These are phyloP conservation scores for Hemileia vastatrix DNA, from an alignment of 1,284 basidiomycete genomes.

Conservation along the genomic window DNA sequence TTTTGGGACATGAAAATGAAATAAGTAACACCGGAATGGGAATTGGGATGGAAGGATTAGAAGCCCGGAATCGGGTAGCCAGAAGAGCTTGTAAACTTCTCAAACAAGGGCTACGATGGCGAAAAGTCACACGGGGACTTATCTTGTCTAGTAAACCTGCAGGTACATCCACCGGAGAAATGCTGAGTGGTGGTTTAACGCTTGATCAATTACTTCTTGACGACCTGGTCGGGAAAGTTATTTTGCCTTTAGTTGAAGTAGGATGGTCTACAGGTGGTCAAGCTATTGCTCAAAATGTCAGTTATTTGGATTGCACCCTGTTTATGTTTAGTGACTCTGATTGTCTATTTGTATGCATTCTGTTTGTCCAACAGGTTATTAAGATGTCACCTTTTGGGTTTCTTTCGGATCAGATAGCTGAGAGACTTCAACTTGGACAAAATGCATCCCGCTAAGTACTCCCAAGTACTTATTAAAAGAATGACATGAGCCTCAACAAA, in stretches of 20 bases:
- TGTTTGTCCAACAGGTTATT: not conserved
- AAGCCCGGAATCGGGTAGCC: slow-evolving; percentile 16
- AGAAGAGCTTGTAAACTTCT: slow-evolving; percentile 13
- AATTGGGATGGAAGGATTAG: slow-evolving; percentile 21
- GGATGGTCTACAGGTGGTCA: slow-evolving; percentile 84
- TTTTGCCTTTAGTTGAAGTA: slow-evolving; percentile 60
- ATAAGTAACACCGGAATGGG: slow-evolving; percentile 4
- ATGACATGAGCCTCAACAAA: too few relatives aligned
- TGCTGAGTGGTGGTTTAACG: not conserved
- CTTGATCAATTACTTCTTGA: slow-evolving; percentile 47
- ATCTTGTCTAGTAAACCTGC: not conserved
- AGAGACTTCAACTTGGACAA: not conserved
- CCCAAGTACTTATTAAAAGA: too few relatives aligned
- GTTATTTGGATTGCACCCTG: slow-evolving; percentile 20
- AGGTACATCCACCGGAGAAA: not conserved
- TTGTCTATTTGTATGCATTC: not conserved
- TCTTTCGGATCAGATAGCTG: not conserved
- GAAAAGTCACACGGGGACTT: not conserved
- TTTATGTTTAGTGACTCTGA: not conserved
- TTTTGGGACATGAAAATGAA: slow-evolving; percentile 7
- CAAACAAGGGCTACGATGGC: slow-evolving; percentile 20
- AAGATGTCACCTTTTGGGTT: not conserved
- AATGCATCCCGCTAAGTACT: too few relatives aligned
- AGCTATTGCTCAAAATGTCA: slow-evolving; percentile 58
- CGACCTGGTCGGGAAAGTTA: slow-evolving; percentile 54